These are phyloP conservation scores for Endothia cerciana DNA, from an alignment of 2,329 filamentous ascomycete species.

Conservation along the genomic window DNA sequence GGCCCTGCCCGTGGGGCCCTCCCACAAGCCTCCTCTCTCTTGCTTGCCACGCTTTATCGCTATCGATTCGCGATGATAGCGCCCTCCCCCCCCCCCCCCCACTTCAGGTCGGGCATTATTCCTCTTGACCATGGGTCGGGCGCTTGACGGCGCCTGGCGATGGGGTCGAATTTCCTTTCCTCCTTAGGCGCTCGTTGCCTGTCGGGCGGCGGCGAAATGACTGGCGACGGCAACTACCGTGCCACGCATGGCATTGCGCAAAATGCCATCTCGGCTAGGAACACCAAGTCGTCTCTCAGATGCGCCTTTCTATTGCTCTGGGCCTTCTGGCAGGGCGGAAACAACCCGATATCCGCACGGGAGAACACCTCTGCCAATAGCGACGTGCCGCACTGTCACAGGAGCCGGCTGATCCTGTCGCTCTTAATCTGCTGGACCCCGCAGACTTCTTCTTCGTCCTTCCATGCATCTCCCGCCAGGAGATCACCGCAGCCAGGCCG, in stretches of 20 bases:
- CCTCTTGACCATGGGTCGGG: not conserved
- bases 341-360: not conserved
- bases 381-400: not conserved
- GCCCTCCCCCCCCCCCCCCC: not conserved
- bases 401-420: conserved; percentile 8
- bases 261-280: not conserved
- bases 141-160: conserved; percentile 1
- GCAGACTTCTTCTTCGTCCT: not conserved
- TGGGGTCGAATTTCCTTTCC: not conserved
- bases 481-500: not conserved
- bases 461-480: not conserved
- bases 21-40: too few relatives aligned
- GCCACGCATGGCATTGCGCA: conserved; percentile 3
- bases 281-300: not conserved
- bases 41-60: conserved; percentile 6
- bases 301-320: not conserved
- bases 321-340: not conserved
- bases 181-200: not conserved
- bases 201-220: not conserved
- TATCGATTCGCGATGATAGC: not conserved
- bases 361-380: not conserved
- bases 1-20: too few relatives aligned
- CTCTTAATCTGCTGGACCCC: conserved; percentile 10
- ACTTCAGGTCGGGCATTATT: not conserved
- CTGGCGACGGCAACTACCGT: not conserved